Conservation (phyloP, 169 alveolate genomes). For the Cryptosporidium andersoni region DNA sequence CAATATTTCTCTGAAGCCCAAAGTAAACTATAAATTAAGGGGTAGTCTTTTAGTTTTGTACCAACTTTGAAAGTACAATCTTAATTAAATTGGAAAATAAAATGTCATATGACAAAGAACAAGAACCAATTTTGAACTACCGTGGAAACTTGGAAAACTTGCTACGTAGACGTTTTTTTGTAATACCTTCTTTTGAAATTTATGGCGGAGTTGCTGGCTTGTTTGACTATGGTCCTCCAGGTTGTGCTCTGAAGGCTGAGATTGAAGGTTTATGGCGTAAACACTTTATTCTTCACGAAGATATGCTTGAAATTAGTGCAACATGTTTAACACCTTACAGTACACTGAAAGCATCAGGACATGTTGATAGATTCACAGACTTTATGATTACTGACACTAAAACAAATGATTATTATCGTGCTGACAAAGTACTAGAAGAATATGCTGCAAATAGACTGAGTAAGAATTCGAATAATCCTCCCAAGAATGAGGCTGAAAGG, state of each 20-base stretch:
- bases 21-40: not conserved
- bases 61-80: not conserved
- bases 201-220: conserved; percentile 97
- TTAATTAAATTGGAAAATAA: not conserved
- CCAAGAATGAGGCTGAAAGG: conserved; percentile 74
- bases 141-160: conserved; percentile 84
- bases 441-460: conserved; percentile 65
- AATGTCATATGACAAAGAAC: not conserved
- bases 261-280: conserved; percentile 94
- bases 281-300: conserved; percentile 95
- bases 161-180: conserved; percentile 90
- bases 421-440: conserved; percentile 84
- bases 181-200: conserved; percentile 91
- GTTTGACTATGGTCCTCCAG: conserved; percentile 96
- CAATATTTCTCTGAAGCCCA: not conserved
- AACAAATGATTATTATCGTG: conserved; percentile 88
- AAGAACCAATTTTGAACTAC: not conserved
- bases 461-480: conserved; percentile 39
- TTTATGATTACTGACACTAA: conserved; percentile 92
- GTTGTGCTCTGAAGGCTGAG: conserved; percentile 94
- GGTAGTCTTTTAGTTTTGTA: not conserved
- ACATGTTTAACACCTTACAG: conserved; percentile 92
- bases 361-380: conserved; percentile 97
- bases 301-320: conserved; percentile 92
- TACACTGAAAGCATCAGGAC: conserved; percentile 95